These are phyloP conservation scores for Pluteus cervinus DNA, from an alignment of 768 basidiomycete species.

Conservation along the genomic window DNA sequence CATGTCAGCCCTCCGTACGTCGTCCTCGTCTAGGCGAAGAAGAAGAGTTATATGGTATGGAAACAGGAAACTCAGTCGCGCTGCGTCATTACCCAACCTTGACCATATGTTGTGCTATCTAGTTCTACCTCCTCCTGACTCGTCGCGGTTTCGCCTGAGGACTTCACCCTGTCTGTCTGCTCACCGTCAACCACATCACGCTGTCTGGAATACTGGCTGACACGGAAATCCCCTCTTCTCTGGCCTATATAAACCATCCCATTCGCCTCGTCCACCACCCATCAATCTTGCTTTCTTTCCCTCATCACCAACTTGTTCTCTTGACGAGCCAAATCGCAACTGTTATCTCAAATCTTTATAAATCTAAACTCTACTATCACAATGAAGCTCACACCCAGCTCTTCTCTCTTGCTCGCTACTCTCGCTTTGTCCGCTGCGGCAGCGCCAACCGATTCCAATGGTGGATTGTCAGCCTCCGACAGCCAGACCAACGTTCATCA, in stretches of 20 bases:
- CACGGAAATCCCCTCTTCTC: background rate
- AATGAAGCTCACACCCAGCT: constrained; percentile 44
- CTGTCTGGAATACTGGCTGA: too few relatives aligned
- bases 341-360: background rate
- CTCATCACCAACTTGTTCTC: constrained; percentile 1
- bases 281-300: background rate
- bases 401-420: constrained; percentile 40
- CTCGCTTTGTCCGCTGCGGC: constrained; percentile 48
- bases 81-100: too few relatives aligned
- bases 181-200: too few relatives aligned
- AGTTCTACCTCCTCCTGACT: too few relatives aligned
- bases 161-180: too few relatives aligned
- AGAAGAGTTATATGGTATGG: too few relatives aligned
- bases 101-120: too few relatives aligned
- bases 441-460: constrained; percentile 33
- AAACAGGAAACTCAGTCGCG: too few relatives aligned
- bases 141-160: too few relatives aligned
- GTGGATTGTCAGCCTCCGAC: constrained; percentile 16
- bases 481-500: too few relatives aligned
- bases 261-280: background rate
- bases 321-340: constrained; percentile 9
- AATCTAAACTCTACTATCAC: constrained; percentile 9
- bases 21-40: too few relatives aligned
- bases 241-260: constrained; percentile 1
- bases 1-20: too few relatives aligned